Base-by-base conservation (phyloP, 1,284 basidiomycete genomes). In the Pseudozyma tsukubaensis region DNA sequence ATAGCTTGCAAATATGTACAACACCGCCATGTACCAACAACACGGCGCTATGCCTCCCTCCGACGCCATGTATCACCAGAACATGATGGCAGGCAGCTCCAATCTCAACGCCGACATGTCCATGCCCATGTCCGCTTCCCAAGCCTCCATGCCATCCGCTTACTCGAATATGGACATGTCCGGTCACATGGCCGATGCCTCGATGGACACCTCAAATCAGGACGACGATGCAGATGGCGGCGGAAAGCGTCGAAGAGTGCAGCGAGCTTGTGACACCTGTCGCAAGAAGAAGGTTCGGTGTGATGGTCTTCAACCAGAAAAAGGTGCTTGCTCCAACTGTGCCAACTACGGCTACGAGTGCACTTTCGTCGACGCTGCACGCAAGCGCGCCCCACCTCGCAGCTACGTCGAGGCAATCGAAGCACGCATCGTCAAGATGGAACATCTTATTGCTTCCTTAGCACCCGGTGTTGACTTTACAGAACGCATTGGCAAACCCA, bases 341-440 rank as follows among this genome's bases (percentile, higher is more conserved):
- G 68, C 73, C 47, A 79, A 70, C 18, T 79, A 79, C 32, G 77
- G 77, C 7, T 77, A 73, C 42, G 74, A 76, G n/a, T 82, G 80
- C 47, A 82, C 76, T 14, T 82, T 82, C 34, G 60, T 79, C 56
- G 79, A 82, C 47, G 79, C 79, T 4, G 75, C 78, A 16, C 37
- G 56, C 32, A 61, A 61, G 37, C 70, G 62, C 16, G 50, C 67
- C 9, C 63, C 74, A 5, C 61, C 72, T 6, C 50, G 60, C 32
- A 81, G 79, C 60, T 82, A 82, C 34, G 65, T 79, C 37, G 77
- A 80, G 35, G 80, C 80, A 32, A 65, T 82, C 54, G 80, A 82
- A 48, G 70, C 79, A 19, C 64, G 80, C n/a, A 76, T 82, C 49
- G 63, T 68, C 50, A 73, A 67, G 55, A 77, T 80, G 73, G 80